These are phyloP conservation scores for Melocanna baccifera DNA, from an alignment of 176 grass and related monocot species.

Conservation along the genomic window DNA sequence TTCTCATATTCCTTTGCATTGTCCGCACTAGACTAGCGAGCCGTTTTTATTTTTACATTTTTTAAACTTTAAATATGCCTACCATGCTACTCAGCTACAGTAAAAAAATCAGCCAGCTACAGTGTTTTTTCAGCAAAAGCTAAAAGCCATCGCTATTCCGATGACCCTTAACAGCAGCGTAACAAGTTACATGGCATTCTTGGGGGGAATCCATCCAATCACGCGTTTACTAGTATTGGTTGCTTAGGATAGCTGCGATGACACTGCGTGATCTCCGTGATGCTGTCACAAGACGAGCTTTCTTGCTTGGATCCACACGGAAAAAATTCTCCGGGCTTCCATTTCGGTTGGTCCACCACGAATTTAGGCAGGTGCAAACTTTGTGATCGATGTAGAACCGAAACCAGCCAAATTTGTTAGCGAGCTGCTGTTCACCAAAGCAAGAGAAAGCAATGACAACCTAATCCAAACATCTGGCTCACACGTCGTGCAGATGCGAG, in stretches of 20 bases:
- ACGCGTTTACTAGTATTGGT: not conserved
- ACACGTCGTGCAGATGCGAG: not conserved
- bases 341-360: conserved; percentile 46
- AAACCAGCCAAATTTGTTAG: conserved; percentile 26
- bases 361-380: conserved; percentile 10
- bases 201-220: conserved; percentile 1
- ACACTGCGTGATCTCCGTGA: conserved; percentile 13
- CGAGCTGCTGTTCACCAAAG: conserved; percentile 27
- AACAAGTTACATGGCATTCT: not conserved
- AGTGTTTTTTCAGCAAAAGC: too few relatives aligned
- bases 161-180: too few relatives aligned
- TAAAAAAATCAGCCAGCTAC: too few relatives aligned
- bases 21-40: too few relatives aligned
- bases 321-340: conserved; percentile 11
- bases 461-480: conserved; percentile 1
- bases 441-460: conserved; percentile 2
- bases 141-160: too few relatives aligned
- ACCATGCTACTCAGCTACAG: too few relatives aligned
- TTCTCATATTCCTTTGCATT: too few relatives aligned
- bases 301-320: conserved; percentile 23
- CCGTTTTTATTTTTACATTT: too few relatives aligned
- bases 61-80: too few relatives aligned
- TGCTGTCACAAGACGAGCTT: not conserved
- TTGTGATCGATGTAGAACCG: not conserved
- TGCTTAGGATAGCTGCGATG: conserved; percentile 3